Evolutionary conservation across 176 grass and related monocot genomes (phyloP), one percentile per base, ranked within the genome.

Genomic region (Carex cristatella): DNA sequence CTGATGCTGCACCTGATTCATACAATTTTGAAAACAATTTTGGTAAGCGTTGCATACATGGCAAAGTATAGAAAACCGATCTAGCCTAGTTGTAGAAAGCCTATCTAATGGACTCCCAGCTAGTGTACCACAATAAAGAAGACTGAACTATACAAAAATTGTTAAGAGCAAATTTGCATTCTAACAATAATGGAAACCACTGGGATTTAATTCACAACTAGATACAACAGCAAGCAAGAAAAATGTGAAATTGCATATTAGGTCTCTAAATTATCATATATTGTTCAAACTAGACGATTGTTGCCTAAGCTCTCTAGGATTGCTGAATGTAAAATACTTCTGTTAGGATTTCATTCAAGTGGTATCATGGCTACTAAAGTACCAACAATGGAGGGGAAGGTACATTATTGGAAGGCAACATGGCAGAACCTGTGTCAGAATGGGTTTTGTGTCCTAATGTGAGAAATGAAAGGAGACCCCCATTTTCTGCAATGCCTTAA

Each of bases 1-100:
- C 84, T 99, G 97, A 78, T 99, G 97, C 61, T 88, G 85, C 18
- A 99, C 88, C 96, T 99, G 79, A 10, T 72, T 49, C 57, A 28
- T 19, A 61, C 16, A 49, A 72, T 51, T 42, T 46, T 30, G 13
- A 33, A 63, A 48, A 65, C 2, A 65, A 32, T 14, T 7, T 83
- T 46, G 69, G 53, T 51, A 55, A 69, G 7, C 12, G 67, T 35
- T 18, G 37, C 83, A 65, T 33, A 16, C 65, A 4, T 68, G 32
- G 16, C 28, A 51, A 61, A 31, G 3, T 40, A 86, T 64, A 27
- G 12, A 56, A 57, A 63, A 62, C 7, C 60, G 0, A 62, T 7
- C 60, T 62, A 27, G 61, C 61, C 23, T 63, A 9, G 61, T 63
- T 63, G 61, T n/a, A 63, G 8, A 28, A 63, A 63, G 61, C 61